Conservation (phyloP, 1,284 basidiomycete species). For the Ganoderma leucocontextum region DNA sequence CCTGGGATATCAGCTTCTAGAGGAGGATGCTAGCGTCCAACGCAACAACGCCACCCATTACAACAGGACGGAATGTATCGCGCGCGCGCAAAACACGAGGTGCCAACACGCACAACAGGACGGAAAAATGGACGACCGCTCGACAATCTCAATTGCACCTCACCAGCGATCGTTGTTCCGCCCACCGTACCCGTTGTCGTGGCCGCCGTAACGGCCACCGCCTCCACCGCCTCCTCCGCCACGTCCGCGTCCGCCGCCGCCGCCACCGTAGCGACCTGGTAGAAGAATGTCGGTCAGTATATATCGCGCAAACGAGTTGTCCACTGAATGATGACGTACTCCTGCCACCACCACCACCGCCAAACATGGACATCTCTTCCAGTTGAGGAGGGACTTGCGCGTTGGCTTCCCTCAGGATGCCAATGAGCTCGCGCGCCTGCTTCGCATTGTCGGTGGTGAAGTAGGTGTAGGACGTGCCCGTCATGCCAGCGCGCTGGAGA, state of each 20-base stretch:
- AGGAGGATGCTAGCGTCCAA: slow-evolving; percentile 1
- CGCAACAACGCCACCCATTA: neutral
- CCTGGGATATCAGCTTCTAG: slow-evolving; percentile 30
- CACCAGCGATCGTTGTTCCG: slow-evolving; percentile 42
- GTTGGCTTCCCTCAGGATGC: slow-evolving; percentile 92
- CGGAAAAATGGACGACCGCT: slow-evolving; percentile 8
- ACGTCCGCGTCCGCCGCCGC: slow-evolving; percentile 41
- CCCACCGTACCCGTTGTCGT: slow-evolving; percentile 42
- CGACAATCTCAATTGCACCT: slow-evolving; percentile 17
- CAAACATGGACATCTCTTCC: slow-evolving; percentile 92
- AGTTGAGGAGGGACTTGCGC: slow-evolving; percentile 89
- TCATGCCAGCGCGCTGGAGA: slow-evolving; percentile 84
- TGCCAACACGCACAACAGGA: neutral
- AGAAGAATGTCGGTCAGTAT: slow-evolving; percentile 4
- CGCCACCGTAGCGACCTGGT: slow-evolving; percentile 43
- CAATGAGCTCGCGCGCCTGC: slow-evolving; percentile 90
- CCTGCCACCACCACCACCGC: slow-evolving; percentile 80
- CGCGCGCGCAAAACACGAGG: neutral
- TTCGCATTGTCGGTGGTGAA: slow-evolving; percentile 97
- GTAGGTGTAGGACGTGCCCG: slow-evolving; percentile 94
- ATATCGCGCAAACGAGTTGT: neutral
- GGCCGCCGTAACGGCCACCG: slow-evolving; percentile 44
- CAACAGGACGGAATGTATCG: neutral
- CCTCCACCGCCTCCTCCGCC: slow-evolving; percentile 48
- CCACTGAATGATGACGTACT: slow-evolving; percentile 48